A percentile compares a stretch with the other conserved stretches of the same genome.
phyloP scores from a whole-genome alignment of 306 rosid genomes.

The Styphnolobium japonicum region DNA sequence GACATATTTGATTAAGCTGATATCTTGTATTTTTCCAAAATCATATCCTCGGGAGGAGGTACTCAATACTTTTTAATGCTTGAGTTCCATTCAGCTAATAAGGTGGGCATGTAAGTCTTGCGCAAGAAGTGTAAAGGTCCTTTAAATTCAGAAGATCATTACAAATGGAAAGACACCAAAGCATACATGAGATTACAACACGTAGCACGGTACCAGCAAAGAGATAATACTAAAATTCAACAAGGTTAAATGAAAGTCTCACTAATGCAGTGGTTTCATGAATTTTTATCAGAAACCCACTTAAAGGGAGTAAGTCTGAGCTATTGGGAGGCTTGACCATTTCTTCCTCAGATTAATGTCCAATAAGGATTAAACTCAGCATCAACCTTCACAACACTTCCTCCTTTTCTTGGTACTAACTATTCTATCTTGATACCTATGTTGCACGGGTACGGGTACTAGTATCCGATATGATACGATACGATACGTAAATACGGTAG shows the following conservation, averaged over 20 bases:
- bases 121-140: not conserved
- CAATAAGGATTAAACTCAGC: not conserved
- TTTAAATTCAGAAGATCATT: not conserved
- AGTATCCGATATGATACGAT: too few species aligned
- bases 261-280: not conserved
- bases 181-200: not conserved
- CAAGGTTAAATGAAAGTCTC: not conserved
- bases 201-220: not conserved
- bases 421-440: not conserved
- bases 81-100: not conserved
- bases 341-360: not conserved
- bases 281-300: not conserved
- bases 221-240: not conserved
- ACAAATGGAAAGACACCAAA: not conserved
- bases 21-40: not conserved
- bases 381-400: not conserved
- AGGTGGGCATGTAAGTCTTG: not conserved
- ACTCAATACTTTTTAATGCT: not conserved
- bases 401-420: not conserved
- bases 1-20: not conserved
- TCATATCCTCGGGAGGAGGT: not conserved
- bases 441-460: too few species aligned
- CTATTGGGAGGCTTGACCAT: not conserved
- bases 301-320: not conserved
- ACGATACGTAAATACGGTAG: too few species aligned